A percentile compares a stretch with the other conserved stretches of the same genome.
phyloP scores from a whole-genome alignment of 2,329 filamentous ascomycete species.

The Thelonectria discophora region DNA sequence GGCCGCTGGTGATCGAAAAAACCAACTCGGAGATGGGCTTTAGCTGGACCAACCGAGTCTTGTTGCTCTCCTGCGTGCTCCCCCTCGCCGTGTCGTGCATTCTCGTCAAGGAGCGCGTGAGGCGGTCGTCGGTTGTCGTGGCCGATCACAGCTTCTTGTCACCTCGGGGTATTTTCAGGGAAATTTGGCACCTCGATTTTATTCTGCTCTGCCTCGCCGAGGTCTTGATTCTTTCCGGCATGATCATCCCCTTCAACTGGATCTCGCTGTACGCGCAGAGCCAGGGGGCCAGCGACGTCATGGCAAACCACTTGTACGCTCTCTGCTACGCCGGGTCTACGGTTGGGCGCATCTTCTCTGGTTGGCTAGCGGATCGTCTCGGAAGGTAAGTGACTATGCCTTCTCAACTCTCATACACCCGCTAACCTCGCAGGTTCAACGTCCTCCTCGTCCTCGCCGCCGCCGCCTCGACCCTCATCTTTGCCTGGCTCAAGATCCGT shows the following conservation, averaged over 20 bases:
- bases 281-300: conserved; percentile 54
- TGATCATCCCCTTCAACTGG: conserved; percentile 45
- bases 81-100: conserved; percentile 40
- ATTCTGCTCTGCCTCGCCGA: conserved; percentile 34
- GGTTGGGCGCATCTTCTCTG: conserved; percentile 61
- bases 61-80: conserved; percentile 38
- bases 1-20: conserved; percentile 40
- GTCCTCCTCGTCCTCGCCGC: conserved; percentile 41
- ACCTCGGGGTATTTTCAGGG: conserved; percentile 38
- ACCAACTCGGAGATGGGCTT: conserved; percentile 24
- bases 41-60: conserved; percentile 32
- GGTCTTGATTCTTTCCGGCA: conserved; percentile 42
- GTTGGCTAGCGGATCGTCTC: conserved; percentile 59
- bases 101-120: conserved; percentile 44
- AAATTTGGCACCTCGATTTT: conserved; percentile 39
- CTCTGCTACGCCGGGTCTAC: conserved; percentile 68
- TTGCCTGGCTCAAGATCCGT: conserved; percentile 44
- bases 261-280: conserved; percentile 61
- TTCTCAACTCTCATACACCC: not conserved
- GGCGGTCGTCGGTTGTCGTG: conserved; percentile 25
- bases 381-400: conserved; percentile 48
- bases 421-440: conserved; percentile 50
- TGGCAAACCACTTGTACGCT: conserved; percentile 69
- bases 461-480: conserved; percentile 41
- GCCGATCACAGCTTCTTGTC: conserved; percentile 19